Evolutionary conservation across 768 basidiomycete genomes (phyloP).

Genomic region (Xerocomellus amylosporus): DNA sequence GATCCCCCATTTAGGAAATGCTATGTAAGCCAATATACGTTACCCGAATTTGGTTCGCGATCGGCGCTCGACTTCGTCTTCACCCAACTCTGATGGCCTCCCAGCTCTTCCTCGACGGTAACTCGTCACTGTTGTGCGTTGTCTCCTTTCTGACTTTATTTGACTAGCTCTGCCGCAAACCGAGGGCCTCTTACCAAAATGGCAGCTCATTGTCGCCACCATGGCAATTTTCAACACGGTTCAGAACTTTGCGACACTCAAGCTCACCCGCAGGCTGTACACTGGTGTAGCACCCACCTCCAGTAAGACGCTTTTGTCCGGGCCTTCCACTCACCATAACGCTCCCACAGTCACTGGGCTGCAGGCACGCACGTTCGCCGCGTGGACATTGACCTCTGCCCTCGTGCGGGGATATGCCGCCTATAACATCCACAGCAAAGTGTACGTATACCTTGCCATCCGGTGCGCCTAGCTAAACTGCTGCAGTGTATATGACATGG

Average conservation of each 20-base stretch:
- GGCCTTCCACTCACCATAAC: neutral
- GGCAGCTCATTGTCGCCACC: conserved; percentile 80
- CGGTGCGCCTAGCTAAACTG: conserved; percentile 9
- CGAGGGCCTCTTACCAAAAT: conserved; percentile 75
- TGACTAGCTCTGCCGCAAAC: conserved; percentile 58
- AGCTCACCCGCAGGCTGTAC: conserved; percentile 78
- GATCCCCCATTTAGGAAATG: conserved; percentile 20
- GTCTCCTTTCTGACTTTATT: neutral
- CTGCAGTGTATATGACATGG: conserved; percentile 84
- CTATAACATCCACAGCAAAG: conserved; percentile 80
- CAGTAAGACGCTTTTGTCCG: conserved; percentile 29
- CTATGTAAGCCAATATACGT: conserved; percentile 26
- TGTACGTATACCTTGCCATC: conserved; percentile 45
- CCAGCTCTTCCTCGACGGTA: conserved; percentile 27
- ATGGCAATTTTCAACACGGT: conserved; percentile 82
- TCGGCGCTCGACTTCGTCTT: conserved; percentile 11
- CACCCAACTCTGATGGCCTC: conserved; percentile 5
- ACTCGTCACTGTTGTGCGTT: neutral
- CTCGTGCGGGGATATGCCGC: conserved; percentile 84
- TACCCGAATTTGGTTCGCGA: conserved; percentile 10
- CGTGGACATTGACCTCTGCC: conserved; percentile 88
- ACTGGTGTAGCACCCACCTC: conserved; percentile 39
- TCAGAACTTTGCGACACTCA: conserved; percentile 79
- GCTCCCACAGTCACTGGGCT: conserved; percentile 67
- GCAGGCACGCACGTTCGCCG: conserved; percentile 85